Percentiles rank a stretch among this genome's conserved stretches.
Conservation (phyloP, 345 rosid genomes). For the Mangifera indica region DNA sequence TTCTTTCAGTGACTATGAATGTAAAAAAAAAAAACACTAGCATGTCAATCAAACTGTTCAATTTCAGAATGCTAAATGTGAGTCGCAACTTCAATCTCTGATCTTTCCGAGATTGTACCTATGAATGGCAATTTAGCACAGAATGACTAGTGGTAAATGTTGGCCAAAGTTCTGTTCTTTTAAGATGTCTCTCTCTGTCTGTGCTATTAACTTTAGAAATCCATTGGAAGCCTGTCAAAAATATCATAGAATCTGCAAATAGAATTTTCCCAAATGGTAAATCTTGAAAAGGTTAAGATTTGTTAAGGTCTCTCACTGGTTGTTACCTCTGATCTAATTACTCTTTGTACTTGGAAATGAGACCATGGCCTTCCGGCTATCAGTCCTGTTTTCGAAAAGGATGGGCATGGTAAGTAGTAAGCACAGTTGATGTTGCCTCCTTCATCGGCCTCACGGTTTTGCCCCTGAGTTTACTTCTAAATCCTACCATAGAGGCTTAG, state of each 20-base stretch:
- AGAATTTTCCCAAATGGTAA: not conserved
- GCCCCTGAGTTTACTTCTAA: not conserved
- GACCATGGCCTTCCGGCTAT: not conserved
- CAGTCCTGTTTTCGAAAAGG: not conserved
- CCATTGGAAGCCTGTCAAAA: not conserved
- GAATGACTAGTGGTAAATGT: not conserved
- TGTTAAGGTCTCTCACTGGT: not conserved
- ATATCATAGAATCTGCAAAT: not conserved
- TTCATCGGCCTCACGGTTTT: too few relatives aligned
- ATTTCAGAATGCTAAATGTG: not conserved
- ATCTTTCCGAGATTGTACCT: not conserved
- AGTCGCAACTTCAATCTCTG: not conserved
- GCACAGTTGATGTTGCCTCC: too few relatives aligned
- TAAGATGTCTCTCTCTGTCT: not conserved
- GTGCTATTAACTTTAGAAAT: not conserved
- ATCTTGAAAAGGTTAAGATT: not conserved
- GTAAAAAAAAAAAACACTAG: not conserved
- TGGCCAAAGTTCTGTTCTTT: not conserved
- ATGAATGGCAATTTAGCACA: not conserved
- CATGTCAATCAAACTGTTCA: conserved; percentile 10
- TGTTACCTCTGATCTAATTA: not conserved
- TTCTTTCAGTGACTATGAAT: conserved; percentile 4
- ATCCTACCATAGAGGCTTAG: not conserved
- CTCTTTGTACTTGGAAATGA: not conserved
- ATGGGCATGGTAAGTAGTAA: not conserved